Percentiles rank a stretch among this genome's conserved stretches.
phyloP scores from a whole-genome alignment of 805 yeast genomes.

The Pichia occidentalis region DNA sequence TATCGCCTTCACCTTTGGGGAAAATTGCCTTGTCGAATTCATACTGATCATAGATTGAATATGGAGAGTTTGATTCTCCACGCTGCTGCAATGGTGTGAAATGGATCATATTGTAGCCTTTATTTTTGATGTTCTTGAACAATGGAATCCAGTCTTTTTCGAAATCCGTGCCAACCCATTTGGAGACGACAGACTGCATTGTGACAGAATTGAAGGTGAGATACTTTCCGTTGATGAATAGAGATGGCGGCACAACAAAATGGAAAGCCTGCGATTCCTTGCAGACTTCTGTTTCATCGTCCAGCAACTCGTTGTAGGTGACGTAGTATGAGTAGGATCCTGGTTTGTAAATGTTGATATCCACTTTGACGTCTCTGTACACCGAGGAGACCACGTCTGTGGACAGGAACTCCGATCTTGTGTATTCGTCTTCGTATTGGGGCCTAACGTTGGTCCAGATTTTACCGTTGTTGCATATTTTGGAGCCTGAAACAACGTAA shows the following conservation, averaged over 20 bases:
- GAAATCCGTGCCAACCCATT: slow-evolving; percentile 73
- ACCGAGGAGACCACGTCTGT: slow-evolving; percentile 50
- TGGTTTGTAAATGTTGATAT: slow-evolving; percentile 56
- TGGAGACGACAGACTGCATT: slow-evolving; percentile 79
- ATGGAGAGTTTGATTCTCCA: slow-evolving; percentile 89
- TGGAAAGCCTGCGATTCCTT: slow-evolving; percentile 54
- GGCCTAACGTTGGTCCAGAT: slow-evolving; percentile 72
- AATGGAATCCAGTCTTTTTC: slow-evolving; percentile 55
- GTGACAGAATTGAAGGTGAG: slow-evolving; percentile 73
- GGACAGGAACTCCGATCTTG: slow-evolving; percentile 50
- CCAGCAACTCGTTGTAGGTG: slow-evolving; percentile 39
- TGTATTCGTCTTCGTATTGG: slow-evolving; percentile 35
- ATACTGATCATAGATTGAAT: slow-evolving; percentile 83
- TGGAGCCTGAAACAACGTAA: slow-evolving; percentile 68
- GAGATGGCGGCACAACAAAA: slow-evolving; percentile 76
- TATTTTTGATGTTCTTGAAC: slow-evolving; percentile 53
- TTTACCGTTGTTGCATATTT: slow-evolving; percentile 61
- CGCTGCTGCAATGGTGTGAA: slow-evolving; percentile 89
- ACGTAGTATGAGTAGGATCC: slow-evolving; percentile 78
- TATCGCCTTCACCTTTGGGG: slow-evolving; percentile 45
- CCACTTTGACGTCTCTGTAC: slow-evolving; percentile 54
- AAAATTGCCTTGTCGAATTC: slow-evolving; percentile 65
- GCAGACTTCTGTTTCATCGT: slow-evolving; percentile 24
- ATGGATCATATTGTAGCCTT: slow-evolving; percentile 93
- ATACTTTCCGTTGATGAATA: slow-evolving; percentile 47